phyloP scores from a whole-genome alignment of 805 yeast species.

The Candida pseudofarinosa region DNA sequence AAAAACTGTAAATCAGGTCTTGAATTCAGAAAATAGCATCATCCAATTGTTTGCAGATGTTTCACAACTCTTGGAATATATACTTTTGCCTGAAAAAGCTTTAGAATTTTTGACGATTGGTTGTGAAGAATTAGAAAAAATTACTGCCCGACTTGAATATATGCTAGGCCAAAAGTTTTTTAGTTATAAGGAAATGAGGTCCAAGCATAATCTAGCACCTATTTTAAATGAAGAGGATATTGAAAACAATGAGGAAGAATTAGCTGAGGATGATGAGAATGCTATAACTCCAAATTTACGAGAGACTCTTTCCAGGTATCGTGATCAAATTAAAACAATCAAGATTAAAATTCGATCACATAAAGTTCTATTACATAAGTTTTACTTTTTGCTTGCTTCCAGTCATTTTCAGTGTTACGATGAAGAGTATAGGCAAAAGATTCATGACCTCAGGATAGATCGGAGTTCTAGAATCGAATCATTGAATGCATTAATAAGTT shows the following conservation, averaged over 20 bases:
- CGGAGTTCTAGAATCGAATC: constrained; percentile 1
- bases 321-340: constrained; percentile 21
- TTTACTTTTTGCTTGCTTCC: constrained; percentile 74
- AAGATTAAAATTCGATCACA: constrained; percentile 41
- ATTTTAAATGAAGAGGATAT: constrained; percentile 15
- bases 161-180: constrained; percentile 13
- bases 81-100: constrained; percentile 50
- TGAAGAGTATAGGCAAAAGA: constrained; percentile 26
- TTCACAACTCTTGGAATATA: constrained; percentile 68
- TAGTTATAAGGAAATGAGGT: constrained; percentile 21
- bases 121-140: constrained; percentile 25
- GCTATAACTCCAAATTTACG: neutral
- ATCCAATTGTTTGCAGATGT: constrained; percentile 46
- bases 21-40: constrained; percentile 45
- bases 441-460: constrained; percentile 10
- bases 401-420: constrained; percentile 56
- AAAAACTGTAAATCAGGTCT: constrained; percentile 47
- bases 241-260: constrained; percentile 14
- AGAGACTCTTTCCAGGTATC: constrained; percentile 9
- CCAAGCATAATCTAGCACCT: constrained; percentile 7
- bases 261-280: constrained; percentile 6
- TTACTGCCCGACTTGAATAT: constrained; percentile 18
- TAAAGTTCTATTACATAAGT: constrained; percentile 66
- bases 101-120: constrained; percentile 42
- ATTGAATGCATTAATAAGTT: constrained; percentile 5